Evolutionary conservation across 495 filamentous ascomycete genomes (phyloP).

Genomic region (Aspergillus ellipticus): DNA sequence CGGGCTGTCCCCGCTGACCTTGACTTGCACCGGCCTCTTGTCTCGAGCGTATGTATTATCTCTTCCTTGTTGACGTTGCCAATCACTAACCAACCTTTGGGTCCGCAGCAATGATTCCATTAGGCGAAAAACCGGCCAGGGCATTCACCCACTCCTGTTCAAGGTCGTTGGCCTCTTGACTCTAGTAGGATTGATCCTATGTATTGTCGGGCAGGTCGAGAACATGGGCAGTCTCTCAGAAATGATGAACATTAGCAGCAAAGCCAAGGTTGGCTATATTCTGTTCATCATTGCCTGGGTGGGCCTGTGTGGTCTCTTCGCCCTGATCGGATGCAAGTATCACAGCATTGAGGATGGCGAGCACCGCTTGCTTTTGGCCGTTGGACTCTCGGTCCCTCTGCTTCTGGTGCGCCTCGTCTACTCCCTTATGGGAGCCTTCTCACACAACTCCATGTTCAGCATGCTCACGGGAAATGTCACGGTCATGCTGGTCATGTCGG

Average conservation of each 20-base stretch:
- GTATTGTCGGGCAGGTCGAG: conserved; percentile 13
- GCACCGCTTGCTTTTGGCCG: conserved; percentile 1
- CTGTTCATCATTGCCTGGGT: conserved; percentile 22
- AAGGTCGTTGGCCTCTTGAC: conserved; percentile 15
- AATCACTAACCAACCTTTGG: neutral
- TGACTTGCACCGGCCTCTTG: conserved; percentile 16
- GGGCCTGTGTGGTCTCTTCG: conserved; percentile 6
- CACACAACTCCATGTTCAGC: neutral
- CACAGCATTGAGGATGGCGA: neutral
- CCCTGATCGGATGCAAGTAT: neutral
- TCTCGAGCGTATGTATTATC: conserved; percentile 20
- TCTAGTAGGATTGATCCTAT: conserved; percentile 17
- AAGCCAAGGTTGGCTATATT: conserved; percentile 15
- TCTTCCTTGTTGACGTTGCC: no score
- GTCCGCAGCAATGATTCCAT: conserved; percentile 20
- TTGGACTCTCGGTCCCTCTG: neutral
- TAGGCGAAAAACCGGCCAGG: conserved; percentile 11
- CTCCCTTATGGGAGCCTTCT: neutral
- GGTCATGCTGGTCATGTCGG: neutral
- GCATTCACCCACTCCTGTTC: conserved; percentile 24
- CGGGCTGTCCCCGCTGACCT: conserved; percentile 21
- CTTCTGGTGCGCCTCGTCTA: conserved; percentile 1
- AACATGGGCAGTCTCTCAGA: conserved; percentile 5
- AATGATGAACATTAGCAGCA: conserved; percentile 1
- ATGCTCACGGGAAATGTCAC: neutral